Evolutionary conservation across 495 filamentous ascomycete genomes (phyloP).

Genomic region (Trichoderma reesei): DNA sequence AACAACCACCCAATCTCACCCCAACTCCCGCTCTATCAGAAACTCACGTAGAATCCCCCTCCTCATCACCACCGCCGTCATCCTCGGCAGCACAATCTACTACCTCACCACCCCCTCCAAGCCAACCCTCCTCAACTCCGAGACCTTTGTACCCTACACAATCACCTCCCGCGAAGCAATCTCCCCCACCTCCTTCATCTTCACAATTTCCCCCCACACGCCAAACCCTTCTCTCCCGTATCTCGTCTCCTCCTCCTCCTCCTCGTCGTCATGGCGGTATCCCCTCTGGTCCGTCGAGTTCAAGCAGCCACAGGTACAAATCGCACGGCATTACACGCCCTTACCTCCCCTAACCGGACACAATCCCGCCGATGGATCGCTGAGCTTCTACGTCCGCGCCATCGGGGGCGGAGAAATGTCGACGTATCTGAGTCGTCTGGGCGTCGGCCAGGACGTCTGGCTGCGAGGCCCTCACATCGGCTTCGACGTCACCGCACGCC

Average conservation of each 20-base stretch:
- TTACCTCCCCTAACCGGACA: conserved; percentile 54
- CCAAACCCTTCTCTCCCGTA: conserved; percentile 13
- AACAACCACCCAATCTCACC: neutral
- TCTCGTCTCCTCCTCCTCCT: conserved; percentile 16
- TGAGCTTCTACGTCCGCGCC: conserved; percentile 42
- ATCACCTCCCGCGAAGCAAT: conserved; percentile 56
- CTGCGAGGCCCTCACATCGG: conserved; percentile 72
- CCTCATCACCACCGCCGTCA: conserved; percentile 8
- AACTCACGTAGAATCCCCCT: neutral
- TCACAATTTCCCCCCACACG: conserved; percentile 47
- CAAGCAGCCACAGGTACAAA: conserved; percentile 87
- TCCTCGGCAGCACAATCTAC: conserved; percentile 3
- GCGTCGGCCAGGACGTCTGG: conserved; percentile 52
- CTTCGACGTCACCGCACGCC: conserved; percentile 46
- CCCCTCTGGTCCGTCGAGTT: conserved; percentile 82
- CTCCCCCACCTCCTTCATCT: conserved; percentile 66
- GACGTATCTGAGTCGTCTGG: conserved; percentile 55
- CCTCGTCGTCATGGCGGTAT: conserved; percentile 18
- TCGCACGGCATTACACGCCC: conserved; percentile 81
- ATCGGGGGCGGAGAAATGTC: conserved; percentile 44
- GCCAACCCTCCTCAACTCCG: conserved; percentile 28
- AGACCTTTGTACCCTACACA: conserved; percentile 50
- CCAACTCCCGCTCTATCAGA: neutral
- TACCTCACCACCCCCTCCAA: neutral
- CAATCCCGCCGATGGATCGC: conserved; percentile 35